These are phyloP conservation scores for Cordyceps fumosorosea DNA, from an alignment of 2,329 filamentous ascomycete genomes.

Conservation along the genomic window DNA sequence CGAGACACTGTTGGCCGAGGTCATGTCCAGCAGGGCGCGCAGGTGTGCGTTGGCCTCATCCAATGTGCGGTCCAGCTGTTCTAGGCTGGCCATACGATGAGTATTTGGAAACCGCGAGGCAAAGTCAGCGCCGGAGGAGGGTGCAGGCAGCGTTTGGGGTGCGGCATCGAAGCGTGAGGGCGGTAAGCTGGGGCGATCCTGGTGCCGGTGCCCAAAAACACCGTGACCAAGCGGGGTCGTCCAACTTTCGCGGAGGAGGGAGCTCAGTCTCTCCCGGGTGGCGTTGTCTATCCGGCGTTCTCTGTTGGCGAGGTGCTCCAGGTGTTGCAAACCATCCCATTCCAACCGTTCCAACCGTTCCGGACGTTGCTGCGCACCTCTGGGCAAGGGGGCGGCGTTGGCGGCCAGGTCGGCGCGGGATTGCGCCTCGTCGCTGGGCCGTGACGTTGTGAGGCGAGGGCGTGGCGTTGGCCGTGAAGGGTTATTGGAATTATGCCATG, in stretches of 20 bases:
- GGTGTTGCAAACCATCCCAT: too few relatives aligned
- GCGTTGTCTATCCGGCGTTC: not conserved
- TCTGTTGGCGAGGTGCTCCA: too few relatives aligned
- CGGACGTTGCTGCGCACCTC: not conserved
- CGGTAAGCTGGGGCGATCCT: not conserved
- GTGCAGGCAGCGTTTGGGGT: not conserved
- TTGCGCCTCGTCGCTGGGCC: not conserved
- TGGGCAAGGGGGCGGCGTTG: not conserved
- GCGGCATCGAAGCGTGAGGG: not conserved
- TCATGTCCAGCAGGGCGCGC: constrained; percentile 35
- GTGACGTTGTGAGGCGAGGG: not conserved
- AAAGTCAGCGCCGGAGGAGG: not conserved
- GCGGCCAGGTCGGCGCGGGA: not conserved
- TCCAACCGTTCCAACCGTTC: too few relatives aligned
- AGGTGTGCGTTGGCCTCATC: constrained; percentile 39
- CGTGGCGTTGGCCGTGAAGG: not conserved
- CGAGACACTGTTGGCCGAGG: constrained; percentile 25
- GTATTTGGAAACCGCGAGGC: not conserved
- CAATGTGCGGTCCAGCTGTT: constrained; percentile 33
- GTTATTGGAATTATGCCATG: constrained; percentile 9
- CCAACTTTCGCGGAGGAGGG: constrained; percentile 9
- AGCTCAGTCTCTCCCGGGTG: constrained; percentile 3
- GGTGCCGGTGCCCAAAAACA: not conserved
- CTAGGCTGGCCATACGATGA: constrained; percentile 22
- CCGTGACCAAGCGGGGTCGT: not conserved